These are phyloP conservation scores for Fusarium illudens DNA, from an alignment of 2,329 filamentous ascomycete species.

Conservation along the genomic window DNA sequence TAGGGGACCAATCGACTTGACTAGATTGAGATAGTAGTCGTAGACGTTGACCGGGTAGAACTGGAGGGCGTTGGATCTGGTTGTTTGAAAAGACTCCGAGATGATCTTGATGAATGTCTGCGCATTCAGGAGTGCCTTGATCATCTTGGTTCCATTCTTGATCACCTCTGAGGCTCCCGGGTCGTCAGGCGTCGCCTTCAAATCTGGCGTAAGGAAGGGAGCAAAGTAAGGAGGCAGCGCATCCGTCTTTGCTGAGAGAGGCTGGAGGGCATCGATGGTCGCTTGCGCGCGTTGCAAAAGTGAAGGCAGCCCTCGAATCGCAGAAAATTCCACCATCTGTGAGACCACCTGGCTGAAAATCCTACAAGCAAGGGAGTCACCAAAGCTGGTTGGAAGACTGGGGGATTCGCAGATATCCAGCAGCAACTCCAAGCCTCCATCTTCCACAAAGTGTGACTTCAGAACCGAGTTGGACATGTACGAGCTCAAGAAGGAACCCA, in stretches of 20 bases:
- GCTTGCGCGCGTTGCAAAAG: constrained; percentile 77
- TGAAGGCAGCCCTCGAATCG: constrained; percentile 82
- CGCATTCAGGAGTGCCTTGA: constrained; percentile 79
- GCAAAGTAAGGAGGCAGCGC: constrained; percentile 74
- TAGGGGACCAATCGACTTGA: constrained; percentile 78
- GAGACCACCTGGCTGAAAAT: constrained; percentile 79
- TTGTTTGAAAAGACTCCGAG: constrained; percentile 76
- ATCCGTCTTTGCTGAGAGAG: constrained; percentile 64
- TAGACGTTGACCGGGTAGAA: constrained; percentile 83
- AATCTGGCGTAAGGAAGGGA: constrained; percentile 64
- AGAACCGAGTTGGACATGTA: constrained; percentile 80
- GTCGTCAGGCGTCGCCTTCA: constrained; percentile 46
- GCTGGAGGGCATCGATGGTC: constrained; percentile 72
- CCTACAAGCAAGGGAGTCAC: constrained; percentile 71
- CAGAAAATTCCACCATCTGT: constrained; percentile 80
- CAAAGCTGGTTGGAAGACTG: constrained; percentile 71
- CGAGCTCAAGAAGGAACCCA: constrained; percentile 76
- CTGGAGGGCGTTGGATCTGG: constrained; percentile 69
- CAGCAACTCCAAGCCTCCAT: constrained; percentile 82
- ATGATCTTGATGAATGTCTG: constrained; percentile 81
- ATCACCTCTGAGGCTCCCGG: constrained; percentile 51
- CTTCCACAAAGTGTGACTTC: constrained; percentile 77
- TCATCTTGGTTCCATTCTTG: constrained; percentile 75
- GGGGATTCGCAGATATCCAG: constrained; percentile 85
- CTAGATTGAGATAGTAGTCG: constrained; percentile 80